Evolutionary conservation across 345 rosid genomes (phyloP).

Genomic region (Atalantia buxifolia): DNA sequence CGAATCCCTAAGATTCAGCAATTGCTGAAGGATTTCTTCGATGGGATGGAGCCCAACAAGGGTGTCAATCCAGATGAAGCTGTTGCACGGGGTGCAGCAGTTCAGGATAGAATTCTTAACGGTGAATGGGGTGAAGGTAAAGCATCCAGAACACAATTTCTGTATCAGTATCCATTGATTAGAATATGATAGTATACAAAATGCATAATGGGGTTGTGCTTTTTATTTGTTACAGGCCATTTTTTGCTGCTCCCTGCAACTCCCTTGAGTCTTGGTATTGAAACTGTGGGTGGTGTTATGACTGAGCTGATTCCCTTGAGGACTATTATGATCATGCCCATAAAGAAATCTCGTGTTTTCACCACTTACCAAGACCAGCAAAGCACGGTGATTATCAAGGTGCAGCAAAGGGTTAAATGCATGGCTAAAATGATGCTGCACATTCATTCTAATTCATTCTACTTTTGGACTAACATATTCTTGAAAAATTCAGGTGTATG

Average conservation of each 20-base stretch:
- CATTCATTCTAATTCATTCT: not conserved
- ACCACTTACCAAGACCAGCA: slow-evolving; percentile 22
- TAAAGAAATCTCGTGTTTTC: slow-evolving; percentile 40
- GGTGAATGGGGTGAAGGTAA: slow-evolving; percentile 47
- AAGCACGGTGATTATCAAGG: slow-evolving; percentile 40
- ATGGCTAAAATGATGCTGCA: not conserved
- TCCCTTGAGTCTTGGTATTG: slow-evolving; percentile 50
- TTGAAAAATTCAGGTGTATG: slow-evolving; percentile 29
- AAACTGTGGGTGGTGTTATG: slow-evolving; percentile 18
- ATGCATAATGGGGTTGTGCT: not conserved
- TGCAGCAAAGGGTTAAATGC: not conserved
- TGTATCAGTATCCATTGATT: not conserved
- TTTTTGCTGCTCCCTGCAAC: slow-evolving; percentile 40
- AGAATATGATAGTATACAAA: not conserved
- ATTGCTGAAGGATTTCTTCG: too few species aligned
- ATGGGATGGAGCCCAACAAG: slow-evolving; percentile 3
- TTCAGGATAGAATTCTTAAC: slow-evolving; percentile 50
- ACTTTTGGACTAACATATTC: not conserved
- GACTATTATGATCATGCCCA: slow-evolving; percentile 39
- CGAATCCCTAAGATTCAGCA: too few species aligned
- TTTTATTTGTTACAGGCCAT: slow-evolving; percentile 27
- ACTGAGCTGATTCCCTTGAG: slow-evolving; percentile 41
- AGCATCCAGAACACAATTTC: not conserved
- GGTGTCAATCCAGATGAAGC: slow-evolving; percentile 63
- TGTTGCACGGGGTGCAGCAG: slow-evolving; percentile 57